Evolutionary conservation across 768 basidiomycete species (phyloP).

Genomic region (Hydnomerulius pinastri): DNA sequence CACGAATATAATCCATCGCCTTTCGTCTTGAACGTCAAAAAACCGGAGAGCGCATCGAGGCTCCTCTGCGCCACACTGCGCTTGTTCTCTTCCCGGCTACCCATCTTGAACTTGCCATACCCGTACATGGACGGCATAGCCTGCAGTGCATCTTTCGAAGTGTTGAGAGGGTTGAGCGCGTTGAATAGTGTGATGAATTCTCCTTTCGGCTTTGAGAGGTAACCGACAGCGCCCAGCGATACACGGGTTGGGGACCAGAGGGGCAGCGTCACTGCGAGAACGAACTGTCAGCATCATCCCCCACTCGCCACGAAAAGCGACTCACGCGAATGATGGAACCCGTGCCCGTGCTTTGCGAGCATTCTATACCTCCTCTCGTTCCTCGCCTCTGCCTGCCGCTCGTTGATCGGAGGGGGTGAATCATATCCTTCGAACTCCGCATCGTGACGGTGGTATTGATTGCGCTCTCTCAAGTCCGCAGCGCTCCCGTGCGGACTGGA

Average conservation of each 20-base stretch:
- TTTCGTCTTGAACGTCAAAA: slow-evolving; percentile 46
- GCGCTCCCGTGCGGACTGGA: slow-evolving; percentile 20
- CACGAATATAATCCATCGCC: slow-evolving; percentile 41
- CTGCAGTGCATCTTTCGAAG: slow-evolving; percentile 43
- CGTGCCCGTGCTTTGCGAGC: slow-evolving; percentile 52
- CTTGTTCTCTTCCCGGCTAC: slow-evolving; percentile 50
- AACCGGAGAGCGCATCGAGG: slow-evolving; percentile 51
- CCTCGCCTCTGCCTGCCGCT: slow-evolving; percentile 40
- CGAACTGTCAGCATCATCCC: background rate
- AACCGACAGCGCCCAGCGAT: slow-evolving; percentile 73
- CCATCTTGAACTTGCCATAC: slow-evolving; percentile 56
- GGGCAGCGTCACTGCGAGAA: slow-evolving; percentile 55
- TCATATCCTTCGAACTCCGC: slow-evolving; percentile 37
- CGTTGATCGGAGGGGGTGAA: slow-evolving; percentile 39
- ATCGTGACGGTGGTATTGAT: slow-evolving; percentile 12
- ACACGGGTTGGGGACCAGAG: slow-evolving; percentile 71
- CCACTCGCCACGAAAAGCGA: slow-evolving; percentile 3
- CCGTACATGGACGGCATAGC: slow-evolving; percentile 61
- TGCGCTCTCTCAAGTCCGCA: background rate
- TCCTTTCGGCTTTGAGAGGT: slow-evolving; percentile 66
- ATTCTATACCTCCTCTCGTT: slow-evolving; percentile 72
- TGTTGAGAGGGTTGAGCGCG: slow-evolving; percentile 54
- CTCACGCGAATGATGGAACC: slow-evolving; percentile 70
- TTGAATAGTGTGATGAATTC: slow-evolving; percentile 74
- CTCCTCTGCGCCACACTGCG: slow-evolving; percentile 60